Evolutionary conservation across 2,329 filamentous ascomycete species (phyloP).

Genomic region (Grosmannia clavigera): DNA sequence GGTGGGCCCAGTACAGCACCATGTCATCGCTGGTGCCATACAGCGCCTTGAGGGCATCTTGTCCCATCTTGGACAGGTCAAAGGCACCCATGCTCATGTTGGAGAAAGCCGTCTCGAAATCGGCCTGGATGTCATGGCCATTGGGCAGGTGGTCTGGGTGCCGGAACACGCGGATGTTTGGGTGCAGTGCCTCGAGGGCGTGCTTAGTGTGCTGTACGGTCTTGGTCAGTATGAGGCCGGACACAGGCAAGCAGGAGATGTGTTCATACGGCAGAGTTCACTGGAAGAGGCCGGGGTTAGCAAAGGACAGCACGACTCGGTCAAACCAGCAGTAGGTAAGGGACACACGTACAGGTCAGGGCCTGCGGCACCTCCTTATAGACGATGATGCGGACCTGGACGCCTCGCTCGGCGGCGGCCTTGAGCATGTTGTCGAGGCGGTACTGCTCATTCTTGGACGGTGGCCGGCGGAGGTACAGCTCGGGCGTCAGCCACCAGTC

Average conservation of each 20-base stretch:
- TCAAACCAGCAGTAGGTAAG: neutral
- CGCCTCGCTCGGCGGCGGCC: slow-evolving; percentile 71
- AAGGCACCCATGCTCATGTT: slow-evolving; percentile 34
- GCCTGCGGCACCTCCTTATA: slow-evolving; percentile 86
- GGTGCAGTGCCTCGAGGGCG: slow-evolving; percentile 61
- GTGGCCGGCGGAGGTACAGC: slow-evolving; percentile 73
- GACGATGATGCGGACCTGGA: slow-evolving; percentile 74
- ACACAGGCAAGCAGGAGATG: too few species aligned
- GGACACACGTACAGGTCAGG: slow-evolving; percentile 52
- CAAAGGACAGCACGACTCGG: slow-evolving; percentile 12
- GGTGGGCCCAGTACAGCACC: slow-evolving; percentile 84
- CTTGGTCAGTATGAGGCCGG: neutral
- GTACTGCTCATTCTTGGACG: slow-evolving; percentile 69
- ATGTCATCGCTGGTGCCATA: slow-evolving; percentile 75
- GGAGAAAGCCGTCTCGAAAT: slow-evolving; percentile 52
- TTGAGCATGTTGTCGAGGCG: slow-evolving; percentile 73
- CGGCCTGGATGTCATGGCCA: slow-evolving; percentile 50
- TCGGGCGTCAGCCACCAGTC: slow-evolving; percentile 90
- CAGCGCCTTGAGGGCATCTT: slow-evolving; percentile 61
- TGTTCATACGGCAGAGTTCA: slow-evolving; percentile 6
- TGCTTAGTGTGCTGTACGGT: slow-evolving; percentile 59
- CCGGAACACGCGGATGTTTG: slow-evolving; percentile 78
- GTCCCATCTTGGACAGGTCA: slow-evolving; percentile 52
- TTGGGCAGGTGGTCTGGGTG: slow-evolving; percentile 82
- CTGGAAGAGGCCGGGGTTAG: slow-evolving; percentile 27